A percentile compares a stretch with the other conserved stretches of the same genome.
Evolutionary conservation across 495 filamentous ascomycete species (phyloP).

Genomic region (Annulohypoxylon moriforme): DNA sequence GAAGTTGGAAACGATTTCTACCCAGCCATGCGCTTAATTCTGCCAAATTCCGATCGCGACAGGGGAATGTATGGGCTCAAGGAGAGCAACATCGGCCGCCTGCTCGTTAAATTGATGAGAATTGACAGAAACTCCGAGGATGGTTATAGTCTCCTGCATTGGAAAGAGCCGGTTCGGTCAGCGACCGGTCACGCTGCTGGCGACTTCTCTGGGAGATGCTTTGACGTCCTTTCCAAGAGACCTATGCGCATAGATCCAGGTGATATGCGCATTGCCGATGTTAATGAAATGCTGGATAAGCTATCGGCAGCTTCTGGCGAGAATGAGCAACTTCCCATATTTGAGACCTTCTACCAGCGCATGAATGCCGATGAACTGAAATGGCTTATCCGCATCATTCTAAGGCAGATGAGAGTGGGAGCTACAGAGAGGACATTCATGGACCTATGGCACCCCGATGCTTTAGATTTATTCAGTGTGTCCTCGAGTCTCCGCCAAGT

Average conservation of each 20-base stretch:
- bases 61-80: slow-evolving; percentile 95
- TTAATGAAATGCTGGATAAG: slow-evolving; percentile 86
- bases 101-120: slow-evolving; percentile 91
- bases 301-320: slow-evolving; percentile 81
- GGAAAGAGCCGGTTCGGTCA: slow-evolving; percentile 86
- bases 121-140: slow-evolving; percentile 94
- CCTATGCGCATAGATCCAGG: slow-evolving; percentile 80
- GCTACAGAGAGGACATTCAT: slow-evolving; percentile 94
- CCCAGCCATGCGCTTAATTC: slow-evolving; percentile 89
- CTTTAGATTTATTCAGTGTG: slow-evolving; percentile 87
- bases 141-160: slow-evolving; percentile 85
- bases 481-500: slow-evolving; percentile 90
- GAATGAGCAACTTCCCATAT: slow-evolving; percentile 81
- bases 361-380: slow-evolving; percentile 95
- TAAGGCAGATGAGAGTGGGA: slow-evolving; percentile 98
- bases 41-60: slow-evolving; percentile 94
- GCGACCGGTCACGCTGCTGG: slow-evolving; percentile 75
- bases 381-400: slow-evolving; percentile 94
- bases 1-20: slow-evolving; percentile 94
- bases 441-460: slow-evolving; percentile 93
- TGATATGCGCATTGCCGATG: slow-evolving; percentile 84
- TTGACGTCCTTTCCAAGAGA: slow-evolving; percentile 84
- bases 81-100: slow-evolving; percentile 87
- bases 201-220: slow-evolving; percentile 91
- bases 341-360: slow-evolving; percentile 82